Evolutionary conservation across 1,139 yeast species (phyloP).

Genomic region (Lizanozyma gosingica): DNA sequence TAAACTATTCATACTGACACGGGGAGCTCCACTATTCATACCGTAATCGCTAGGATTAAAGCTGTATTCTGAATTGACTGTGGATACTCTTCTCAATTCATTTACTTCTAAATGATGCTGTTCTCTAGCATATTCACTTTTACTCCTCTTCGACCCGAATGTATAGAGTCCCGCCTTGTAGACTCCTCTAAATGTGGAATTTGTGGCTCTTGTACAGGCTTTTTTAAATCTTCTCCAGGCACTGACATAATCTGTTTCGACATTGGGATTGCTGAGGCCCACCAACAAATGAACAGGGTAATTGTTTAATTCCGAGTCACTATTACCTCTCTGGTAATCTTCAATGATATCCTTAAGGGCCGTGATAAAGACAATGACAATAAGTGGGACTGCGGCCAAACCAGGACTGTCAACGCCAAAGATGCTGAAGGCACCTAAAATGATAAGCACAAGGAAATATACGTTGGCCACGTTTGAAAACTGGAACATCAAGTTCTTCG

Average conservation of each 20-base stretch:
- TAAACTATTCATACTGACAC: neutral
- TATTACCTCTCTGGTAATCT: slow-evolving; percentile 75
- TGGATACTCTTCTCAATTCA: slow-evolving; percentile 29
- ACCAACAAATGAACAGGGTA: slow-evolving; percentile 69
- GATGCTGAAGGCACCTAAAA: slow-evolving; percentile 78
- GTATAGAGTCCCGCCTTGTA: slow-evolving; percentile 15
- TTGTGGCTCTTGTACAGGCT: slow-evolving; percentile 19
- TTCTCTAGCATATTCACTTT: slow-evolving; percentile 19
- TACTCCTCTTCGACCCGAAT: slow-evolving; percentile 22
- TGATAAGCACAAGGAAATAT: slow-evolving; percentile 73
- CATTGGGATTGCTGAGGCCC: slow-evolving; percentile 70
- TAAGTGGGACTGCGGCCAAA: slow-evolving; percentile 84
- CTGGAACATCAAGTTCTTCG: slow-evolving; percentile 73
- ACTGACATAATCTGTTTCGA: slow-evolving; percentile 56
- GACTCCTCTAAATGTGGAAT: slow-evolving; percentile 13
- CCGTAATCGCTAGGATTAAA: slow-evolving; percentile 7
- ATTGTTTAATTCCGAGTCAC: slow-evolving; percentile 82
- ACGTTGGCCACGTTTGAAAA: slow-evolving; percentile 85
- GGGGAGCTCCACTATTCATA: slow-evolving; percentile 4
- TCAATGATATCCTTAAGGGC: slow-evolving; percentile 92
- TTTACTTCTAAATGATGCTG: slow-evolving; percentile 19
- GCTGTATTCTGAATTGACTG: slow-evolving; percentile 30
- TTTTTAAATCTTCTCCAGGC: slow-evolving; percentile 62
- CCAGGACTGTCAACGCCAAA: slow-evolving; percentile 92
- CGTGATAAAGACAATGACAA: slow-evolving; percentile 82